phyloP scores from a whole-genome alignment of 192 early-diverging fungal species.

The Kickxella alabastrina region DNA sequence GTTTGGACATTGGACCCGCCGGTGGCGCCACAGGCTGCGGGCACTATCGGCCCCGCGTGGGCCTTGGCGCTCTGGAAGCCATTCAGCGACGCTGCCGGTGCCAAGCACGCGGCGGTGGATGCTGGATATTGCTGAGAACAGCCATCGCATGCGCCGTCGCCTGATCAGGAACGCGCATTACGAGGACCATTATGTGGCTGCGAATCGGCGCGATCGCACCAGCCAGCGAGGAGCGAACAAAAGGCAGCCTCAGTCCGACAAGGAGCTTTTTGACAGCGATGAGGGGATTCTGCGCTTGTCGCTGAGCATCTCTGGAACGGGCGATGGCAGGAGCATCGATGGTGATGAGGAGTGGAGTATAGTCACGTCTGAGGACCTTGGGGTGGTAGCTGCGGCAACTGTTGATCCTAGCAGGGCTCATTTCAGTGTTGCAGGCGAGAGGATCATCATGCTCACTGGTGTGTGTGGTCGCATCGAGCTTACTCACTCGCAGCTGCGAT shows the following conservation, averaged over 20 bases:
- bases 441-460: constrained; percentile 29
- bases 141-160: constrained; percentile 33
- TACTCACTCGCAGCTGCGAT: constrained; percentile 24
- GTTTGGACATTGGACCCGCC: constrained; percentile 16
- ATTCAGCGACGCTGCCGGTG: not conserved
- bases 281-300: constrained; percentile 24
- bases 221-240: constrained; percentile 6
- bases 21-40: constrained; percentile 31
- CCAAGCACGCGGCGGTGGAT: constrained; percentile 25
- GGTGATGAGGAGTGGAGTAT: constrained; percentile 37
- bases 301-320: constrained; percentile 17
- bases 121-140: constrained; percentile 36
- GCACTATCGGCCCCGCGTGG: constrained; percentile 26
- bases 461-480: constrained; percentile 33
- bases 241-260: not conserved
- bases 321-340: not conserved
- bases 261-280: constrained; percentile 11
- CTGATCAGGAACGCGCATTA: constrained; percentile 14
- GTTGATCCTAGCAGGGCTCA: constrained; percentile 15
- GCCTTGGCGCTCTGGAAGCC: constrained; percentile 14
- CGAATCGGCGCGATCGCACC: constrained; percentile 27
- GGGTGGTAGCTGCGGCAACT: constrained; percentile 11
- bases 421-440: constrained; percentile 19
- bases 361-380: constrained; percentile 34
- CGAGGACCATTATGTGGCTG: constrained; percentile 30